Percentiles rank a stretch among this genome's conserved stretches.
Evolutionary conservation across 202 grass and related monocot genomes (phyloP).

Genomic region (Schoenoplectus triqueter): DNA sequence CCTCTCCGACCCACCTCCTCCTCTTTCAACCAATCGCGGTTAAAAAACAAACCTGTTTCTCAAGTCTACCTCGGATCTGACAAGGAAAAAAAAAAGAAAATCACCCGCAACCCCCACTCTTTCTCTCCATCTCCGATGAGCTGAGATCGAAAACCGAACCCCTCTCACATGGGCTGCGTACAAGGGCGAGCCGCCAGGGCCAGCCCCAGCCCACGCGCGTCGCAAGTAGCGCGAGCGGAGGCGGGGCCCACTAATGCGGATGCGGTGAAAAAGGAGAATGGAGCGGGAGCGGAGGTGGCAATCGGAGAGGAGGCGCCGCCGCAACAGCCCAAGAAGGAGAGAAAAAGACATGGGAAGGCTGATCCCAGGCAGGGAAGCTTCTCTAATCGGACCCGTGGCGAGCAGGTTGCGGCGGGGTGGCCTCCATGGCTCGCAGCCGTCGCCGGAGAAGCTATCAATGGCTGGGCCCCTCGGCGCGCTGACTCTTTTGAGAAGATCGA

Average conservation of each 20-base stretch:
- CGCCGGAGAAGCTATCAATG: slow-evolving; percentile 78
- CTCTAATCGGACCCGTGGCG: slow-evolving; percentile 62
- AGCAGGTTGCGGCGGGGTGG: slow-evolving; percentile 87
- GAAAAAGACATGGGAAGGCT: slow-evolving; percentile 49
- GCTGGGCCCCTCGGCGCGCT: slow-evolving; percentile 74
- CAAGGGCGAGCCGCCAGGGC: slow-evolving; percentile 58
- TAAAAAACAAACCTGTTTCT: slow-evolving; percentile 47
- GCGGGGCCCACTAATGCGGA: background rate
- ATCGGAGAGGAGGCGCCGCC: slow-evolving; percentile 19
- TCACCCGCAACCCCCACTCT: slow-evolving; percentile 15
- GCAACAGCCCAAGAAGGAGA: slow-evolving; percentile 37
- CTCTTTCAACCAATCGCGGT: slow-evolving; percentile 42
- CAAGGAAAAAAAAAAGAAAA: slow-evolving; percentile 21
- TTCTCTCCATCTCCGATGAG: slow-evolving; percentile 48
- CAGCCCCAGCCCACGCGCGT: slow-evolving; percentile 41
- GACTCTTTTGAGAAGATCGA: slow-evolving; percentile 92
- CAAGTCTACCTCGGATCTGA: slow-evolving; percentile 44
- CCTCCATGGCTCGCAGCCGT: slow-evolving; percentile 86
- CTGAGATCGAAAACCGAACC: slow-evolving; percentile 36
- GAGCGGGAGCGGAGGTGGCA: slow-evolving; percentile 21
- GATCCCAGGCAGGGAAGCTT: slow-evolving; percentile 58
- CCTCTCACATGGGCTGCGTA: slow-evolving; percentile 72
- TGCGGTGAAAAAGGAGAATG: slow-evolving; percentile 26
- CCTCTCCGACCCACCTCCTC: slow-evolving; percentile 31
- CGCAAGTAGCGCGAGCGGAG: slow-evolving; percentile 35